phyloP scores from a whole-genome alignment of 2,329 filamentous ascomycete species.

The Curvularia verruculosa region DNA sequence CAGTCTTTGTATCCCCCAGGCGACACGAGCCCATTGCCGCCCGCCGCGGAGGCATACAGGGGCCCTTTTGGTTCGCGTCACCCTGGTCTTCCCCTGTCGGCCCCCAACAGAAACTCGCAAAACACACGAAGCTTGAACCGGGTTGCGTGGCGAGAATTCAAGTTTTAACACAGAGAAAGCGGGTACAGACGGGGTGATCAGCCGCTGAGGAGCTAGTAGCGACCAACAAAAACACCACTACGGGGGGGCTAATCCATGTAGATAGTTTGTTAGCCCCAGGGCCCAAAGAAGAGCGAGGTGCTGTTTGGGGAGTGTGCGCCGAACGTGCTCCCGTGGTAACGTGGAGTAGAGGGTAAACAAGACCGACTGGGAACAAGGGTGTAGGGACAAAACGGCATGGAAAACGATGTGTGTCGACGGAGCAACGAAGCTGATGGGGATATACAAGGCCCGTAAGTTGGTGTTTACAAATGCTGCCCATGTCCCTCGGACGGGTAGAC shows the following conservation, averaged over 20 bases:
- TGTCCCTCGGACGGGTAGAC: neutral
- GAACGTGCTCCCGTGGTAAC: conserved; percentile 1
- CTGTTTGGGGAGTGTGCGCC: neutral
- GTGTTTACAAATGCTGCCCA: too few relatives aligned
- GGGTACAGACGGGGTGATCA: neutral
- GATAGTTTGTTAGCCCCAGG: neutral
- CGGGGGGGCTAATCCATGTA: neutral
- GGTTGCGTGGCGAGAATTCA: neutral
- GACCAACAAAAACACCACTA: neutral
- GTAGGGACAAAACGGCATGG: neutral
- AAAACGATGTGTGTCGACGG: conserved; percentile 5
- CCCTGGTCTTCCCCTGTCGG: neutral
- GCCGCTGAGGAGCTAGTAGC: neutral
- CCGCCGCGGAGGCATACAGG: neutral
- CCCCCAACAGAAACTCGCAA: neutral
- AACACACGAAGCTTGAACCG: neutral
- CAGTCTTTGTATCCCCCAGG: neutral
- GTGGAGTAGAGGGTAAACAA: conserved; percentile 1
- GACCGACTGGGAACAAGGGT: neutral
- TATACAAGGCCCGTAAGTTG: neutral
- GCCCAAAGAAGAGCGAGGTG: neutral
- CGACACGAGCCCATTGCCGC: neutral
- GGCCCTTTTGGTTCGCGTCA: neutral
- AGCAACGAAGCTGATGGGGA: conserved; percentile 7
- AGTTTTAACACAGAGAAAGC: neutral